A percentile compares a stretch with the other conserved stretches of the same genome.
These are phyloP conservation scores for Articulospora tetracladia DNA, from an alignment of 495 filamentous ascomycete species.

Conservation along the genomic window DNA sequence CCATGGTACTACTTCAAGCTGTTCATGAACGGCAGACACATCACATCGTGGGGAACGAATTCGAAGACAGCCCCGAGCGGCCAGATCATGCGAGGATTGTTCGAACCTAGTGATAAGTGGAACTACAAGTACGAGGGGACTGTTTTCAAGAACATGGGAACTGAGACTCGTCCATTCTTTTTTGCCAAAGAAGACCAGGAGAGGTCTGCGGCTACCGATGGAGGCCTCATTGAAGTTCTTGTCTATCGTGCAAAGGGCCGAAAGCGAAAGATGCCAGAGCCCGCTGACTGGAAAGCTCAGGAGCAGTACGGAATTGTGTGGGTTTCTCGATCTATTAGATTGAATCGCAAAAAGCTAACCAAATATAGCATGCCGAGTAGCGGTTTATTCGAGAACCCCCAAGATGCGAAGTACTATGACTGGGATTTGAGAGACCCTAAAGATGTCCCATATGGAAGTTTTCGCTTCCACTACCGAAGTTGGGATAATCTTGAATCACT, in stretches of 20 bases:
- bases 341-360: not conserved
- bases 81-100: constrained; percentile 38
- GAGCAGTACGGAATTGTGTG: constrained; percentile 42
- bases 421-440: constrained; percentile 42
- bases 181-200: constrained; percentile 10
- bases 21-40: constrained; percentile 43
- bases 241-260: constrained; percentile 42
- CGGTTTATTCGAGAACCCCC: constrained; percentile 42
- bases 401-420: constrained; percentile 42
- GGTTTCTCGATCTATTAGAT: constrained; percentile 17
- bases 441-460: constrained; percentile 42
- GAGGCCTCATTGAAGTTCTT: constrained; percentile 47
- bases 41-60: constrained; percentile 45
- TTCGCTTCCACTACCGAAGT: constrained; percentile 45
- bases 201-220: constrained; percentile 39
- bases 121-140: constrained; percentile 20
- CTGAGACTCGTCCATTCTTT: constrained; percentile 22
- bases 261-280: constrained; percentile 27
- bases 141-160: constrained; percentile 21
- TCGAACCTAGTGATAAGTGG: constrained; percentile 31
- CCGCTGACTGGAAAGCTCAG: constrained; percentile 28
- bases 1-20: constrained; percentile 46
- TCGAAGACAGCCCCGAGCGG: constrained; percentile 25
- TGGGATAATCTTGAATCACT: constrained; percentile 27
- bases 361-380: constrained; percentile 12